A percentile compares a stretch with the other conserved stretches of the same genome.
These are phyloP conservation scores for Sporothrix schenckii DNA, from an alignment of 2,329 filamentous ascomycete species.

Conservation along the genomic window DNA sequence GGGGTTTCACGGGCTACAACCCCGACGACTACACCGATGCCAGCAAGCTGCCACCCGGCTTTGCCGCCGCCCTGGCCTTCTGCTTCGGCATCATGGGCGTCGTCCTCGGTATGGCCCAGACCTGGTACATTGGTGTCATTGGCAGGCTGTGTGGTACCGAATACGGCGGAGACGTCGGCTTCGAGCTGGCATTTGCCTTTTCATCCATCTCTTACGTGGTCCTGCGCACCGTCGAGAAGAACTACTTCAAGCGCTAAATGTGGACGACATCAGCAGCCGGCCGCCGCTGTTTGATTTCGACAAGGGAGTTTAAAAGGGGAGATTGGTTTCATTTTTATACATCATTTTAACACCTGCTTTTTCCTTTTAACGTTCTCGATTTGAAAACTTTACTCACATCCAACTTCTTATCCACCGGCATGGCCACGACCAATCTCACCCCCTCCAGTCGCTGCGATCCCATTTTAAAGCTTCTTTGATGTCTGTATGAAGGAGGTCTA, in stretches of 20 bases:
- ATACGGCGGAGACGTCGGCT: constrained; percentile 58
- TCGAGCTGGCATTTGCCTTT: constrained; percentile 60
- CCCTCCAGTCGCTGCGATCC: no score
- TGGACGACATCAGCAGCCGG: background rate
- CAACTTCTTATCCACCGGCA: background rate
- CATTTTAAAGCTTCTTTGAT: background rate
- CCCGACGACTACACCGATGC: constrained; percentile 53
- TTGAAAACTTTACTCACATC: background rate
- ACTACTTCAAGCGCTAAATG: constrained; percentile 44
- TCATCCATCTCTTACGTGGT: constrained; percentile 53
- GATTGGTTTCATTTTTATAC: constrained; percentile 11
- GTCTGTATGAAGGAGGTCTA: constrained; percentile 17
- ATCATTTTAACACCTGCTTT: background rate
- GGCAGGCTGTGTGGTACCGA: constrained; percentile 56
- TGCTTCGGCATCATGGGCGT: constrained; percentile 49
- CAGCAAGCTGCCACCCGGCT: constrained; percentile 46
- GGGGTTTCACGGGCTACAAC: constrained; percentile 48
- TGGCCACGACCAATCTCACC: background rate
- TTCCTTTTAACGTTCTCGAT: background rate
- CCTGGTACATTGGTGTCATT: constrained; percentile 65
- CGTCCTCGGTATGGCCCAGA: constrained; percentile 63
- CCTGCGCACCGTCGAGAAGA: constrained; percentile 52
- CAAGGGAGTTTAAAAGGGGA: constrained; percentile 2
- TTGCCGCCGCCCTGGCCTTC: constrained; percentile 41
- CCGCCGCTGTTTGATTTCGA: background rate